These are phyloP conservation scores for Sphenostylis stenocarpa DNA, from an alignment of 306 rosid genomes.

Conservation along the genomic window DNA sequence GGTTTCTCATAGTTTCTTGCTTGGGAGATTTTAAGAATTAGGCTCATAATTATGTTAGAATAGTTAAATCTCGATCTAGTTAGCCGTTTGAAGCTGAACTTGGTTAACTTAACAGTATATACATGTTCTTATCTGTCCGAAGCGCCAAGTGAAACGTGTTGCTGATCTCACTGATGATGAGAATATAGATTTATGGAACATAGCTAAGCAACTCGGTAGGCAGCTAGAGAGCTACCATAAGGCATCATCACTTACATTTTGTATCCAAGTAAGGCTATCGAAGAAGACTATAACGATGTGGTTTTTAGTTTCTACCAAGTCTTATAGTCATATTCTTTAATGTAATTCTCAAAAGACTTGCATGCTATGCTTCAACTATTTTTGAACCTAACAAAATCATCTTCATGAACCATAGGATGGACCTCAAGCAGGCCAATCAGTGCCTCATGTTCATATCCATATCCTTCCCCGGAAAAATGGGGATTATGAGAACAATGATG, in stretches of 20 bases:
- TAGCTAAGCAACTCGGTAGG: conserved; percentile 78
- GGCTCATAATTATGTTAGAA: background rate
- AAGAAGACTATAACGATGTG: background rate
- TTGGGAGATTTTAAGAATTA: background rate
- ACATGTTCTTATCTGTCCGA: conserved; percentile 89
- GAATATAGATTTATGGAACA: conserved; percentile 69
- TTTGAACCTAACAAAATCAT: conserved; percentile 24
- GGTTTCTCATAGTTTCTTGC: background rate
- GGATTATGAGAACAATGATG: conserved; percentile 78
- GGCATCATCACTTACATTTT: conserved; percentile 78
- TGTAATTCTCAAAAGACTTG: background rate
- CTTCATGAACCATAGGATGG: conserved; percentile 66
- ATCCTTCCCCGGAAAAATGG: conserved; percentile 68
- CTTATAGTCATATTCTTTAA: background rate
- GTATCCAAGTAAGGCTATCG: conserved; percentile 68
- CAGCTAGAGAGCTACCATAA: conserved; percentile 76
- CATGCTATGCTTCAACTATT: background rate
- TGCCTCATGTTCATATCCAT: conserved; percentile 93
- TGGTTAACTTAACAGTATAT: conserved; percentile 59
- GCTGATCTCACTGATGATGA: conserved; percentile 77
- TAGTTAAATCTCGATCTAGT: background rate
- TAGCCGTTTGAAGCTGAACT: background rate
- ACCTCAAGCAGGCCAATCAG: conserved; percentile 82
- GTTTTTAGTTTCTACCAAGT: background rate
- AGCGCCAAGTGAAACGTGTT: conserved; percentile 88